Evolutionary conservation across 805 yeast species (phyloP).

Genomic region (Phaffomyces thermotolerans): DNA sequence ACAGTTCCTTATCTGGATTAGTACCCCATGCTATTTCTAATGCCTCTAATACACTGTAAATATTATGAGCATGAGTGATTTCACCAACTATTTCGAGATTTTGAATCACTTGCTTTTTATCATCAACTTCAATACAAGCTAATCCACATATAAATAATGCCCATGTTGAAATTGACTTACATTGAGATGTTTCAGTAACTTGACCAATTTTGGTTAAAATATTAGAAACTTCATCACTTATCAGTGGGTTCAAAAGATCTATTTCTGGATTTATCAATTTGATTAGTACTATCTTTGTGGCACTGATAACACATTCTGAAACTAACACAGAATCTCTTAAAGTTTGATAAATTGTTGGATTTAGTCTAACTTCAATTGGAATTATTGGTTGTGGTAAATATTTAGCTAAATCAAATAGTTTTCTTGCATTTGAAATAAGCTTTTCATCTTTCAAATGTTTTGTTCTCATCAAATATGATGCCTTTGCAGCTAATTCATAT

Average conservation of each 20-base stretch:
- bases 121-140: no score
- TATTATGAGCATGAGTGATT: conserved; percentile 1
- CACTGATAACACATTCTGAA: conserved; percentile 15
- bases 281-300: conserved; percentile 13
- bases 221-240: conserved; percentile 7
- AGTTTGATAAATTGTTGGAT: conserved; percentile 6
- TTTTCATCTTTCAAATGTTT: conserved; percentile 6
- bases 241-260: conserved; percentile 1
- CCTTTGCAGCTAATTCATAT: conserved; percentile 30
- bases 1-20: background rate
- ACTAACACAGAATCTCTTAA: conserved; percentile 15
- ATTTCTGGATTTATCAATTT: conserved; percentile 11
- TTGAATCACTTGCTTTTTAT: no score
- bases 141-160: conserved; percentile 15
- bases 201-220: conserved; percentile 4
- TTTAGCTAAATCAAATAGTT: conserved; percentile 13
- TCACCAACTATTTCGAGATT: no score
- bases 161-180: conserved; percentile 12
- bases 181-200: conserved; percentile 1
- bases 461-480: conserved; percentile 24
- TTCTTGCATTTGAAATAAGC: conserved; percentile 7
- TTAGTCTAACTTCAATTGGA: conserved; percentile 12
- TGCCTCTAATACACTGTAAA: conserved; percentile 12
- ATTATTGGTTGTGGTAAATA: conserved; percentile 15
- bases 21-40: conserved; percentile 16